Base-by-base conservation (phyloP, 164 flowering plant species). In the Nymphaea thermarum region DNA sequence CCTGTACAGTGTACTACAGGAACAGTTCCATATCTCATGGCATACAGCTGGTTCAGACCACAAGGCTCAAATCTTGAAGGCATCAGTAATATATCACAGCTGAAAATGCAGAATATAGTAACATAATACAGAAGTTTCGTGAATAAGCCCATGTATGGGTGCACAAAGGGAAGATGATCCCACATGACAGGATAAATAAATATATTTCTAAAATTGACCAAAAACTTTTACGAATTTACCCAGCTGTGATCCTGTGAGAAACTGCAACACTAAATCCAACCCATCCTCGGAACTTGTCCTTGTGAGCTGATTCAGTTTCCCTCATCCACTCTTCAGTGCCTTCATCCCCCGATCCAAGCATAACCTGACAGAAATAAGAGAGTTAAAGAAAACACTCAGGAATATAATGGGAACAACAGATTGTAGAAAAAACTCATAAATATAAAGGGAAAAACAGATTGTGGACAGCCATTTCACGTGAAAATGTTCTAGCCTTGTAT, bases 41-140 rank as follows among this genome's bases (percentile, higher is more conserved):
- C 99, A 72, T 91, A 94, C 74, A 94, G 73, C 73, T 94, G 99
- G 77, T 94, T 94, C 62, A 94, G 80, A 16, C 99, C 97, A 75
- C 99, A 94, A 36, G 97, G 99, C 79, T 94, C 99, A 68, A 94
- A 94, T 83, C 90, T 84, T 71, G 99, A 94, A 36, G 99, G 99
- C 97, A 94, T 91, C 79, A 88, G 79, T 43, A 94, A 75, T 68
- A 94, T 88, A 80, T 94, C 99, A 74, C 97, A 89, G 36, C 99
- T 90, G 87, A 67, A 25, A 25, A 74, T 63, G 76, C 72, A 51
- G 14, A 15, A 51, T 51, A 51, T 51, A 51, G 2, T 25, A 25
- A 25, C 36, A 25, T 25, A 25, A 25, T 25, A 25, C 36, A 25
- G 36, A 25, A 25, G 36, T 25, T 25, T 25, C 36, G 36, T 25